Base-by-base conservation (phyloP, 257 asterid species). In the Ilex aquifolium region DNA sequence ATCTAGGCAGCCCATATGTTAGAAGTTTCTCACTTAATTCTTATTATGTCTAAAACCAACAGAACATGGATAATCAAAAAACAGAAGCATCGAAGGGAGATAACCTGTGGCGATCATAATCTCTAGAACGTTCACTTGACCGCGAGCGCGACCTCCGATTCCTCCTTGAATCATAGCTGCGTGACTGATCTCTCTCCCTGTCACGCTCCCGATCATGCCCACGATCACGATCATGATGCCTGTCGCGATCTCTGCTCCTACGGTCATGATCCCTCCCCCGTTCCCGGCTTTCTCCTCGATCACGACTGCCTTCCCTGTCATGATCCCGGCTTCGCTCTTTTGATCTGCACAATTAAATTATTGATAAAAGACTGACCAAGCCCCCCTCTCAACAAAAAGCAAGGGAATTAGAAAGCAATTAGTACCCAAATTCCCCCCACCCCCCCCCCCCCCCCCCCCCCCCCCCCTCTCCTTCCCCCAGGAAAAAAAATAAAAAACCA, bases 41-140 rank as follows among this genome's bases (percentile, higher is more conserved):
- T 36, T 36, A 4, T 4, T 36, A 36, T 8, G 7, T 0, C 42
- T 36, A 36, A 36, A 32, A 29, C 42, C 32, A 44, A 42, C 57
- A 40, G 16, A 58, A 59, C 9, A 32, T 27, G 30, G 57, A 32
- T 51, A 63, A 39, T 32, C 31, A 31, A 63, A 31, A 32, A 57
- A 44, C 10, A 4, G 30, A 10, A 51, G 55, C 53, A 62, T 11
- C 32, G 14, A 16, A 60, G 32, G 44, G 15, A 31, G 36, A 51
- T 56, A 62, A 92, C 99, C 97, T 92, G 88, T 77, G 74, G 73
- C 91, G 97, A 72, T 89, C 97, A 67, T 89, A 81, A 76, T 89
- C 98, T 65, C 97, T 83, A 46, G 96, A 77, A 52, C 88, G 95
- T 56, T 86, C 98, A 64, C 39, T 80, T 14, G 97, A 91, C 14